Base-by-base conservation (phyloP, 345 rosid genomes). In the Acer negundo region DNA sequence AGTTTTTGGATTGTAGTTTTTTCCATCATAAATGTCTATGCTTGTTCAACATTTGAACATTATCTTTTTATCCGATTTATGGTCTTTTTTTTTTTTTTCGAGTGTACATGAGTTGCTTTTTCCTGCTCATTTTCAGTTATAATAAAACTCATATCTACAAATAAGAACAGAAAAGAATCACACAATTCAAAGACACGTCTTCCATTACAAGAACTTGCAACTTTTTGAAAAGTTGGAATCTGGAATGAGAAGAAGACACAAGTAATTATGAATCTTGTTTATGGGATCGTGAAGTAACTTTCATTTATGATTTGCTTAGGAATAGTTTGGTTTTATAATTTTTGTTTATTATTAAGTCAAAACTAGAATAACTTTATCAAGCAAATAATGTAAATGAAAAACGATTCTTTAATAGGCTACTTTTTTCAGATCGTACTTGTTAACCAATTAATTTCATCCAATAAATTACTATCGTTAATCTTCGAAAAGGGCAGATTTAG, bases 1-100 rank as follows among this genome's bases (percentile, higher is more conserved):
- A 20, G 20, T 74, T 59, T 8, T 49, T 55, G 64, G 20, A 42
- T 56, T 38, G 64, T 69, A 63, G 71, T 40, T 72, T 31, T 28
- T 78, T 53, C 63, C 40, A 3, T 53, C 24, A 31, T 1, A 13
- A 61, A 4, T 62, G 19, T 77, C 10, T 69, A 53, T 69, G 75
- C 69, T 69, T 28, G 2, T 46, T 26, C 40, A 35, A 31, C 17
- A 49, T 31, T 53, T 15, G 56, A 64, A 47, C 53, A 59, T 10
- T 20, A 58, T 17, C 62, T 71, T 56, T 62, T 67, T 58, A 24
- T 46, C 66, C n/a, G 67, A 58, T 65, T 11, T 13, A 22, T 15
- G 1, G 12, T 49, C 6, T 66, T 19, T n/a, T n/a, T n/a, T n/a
- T n/a, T 9, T 15, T 16, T 19, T 67, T 35, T 35, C 13, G 8